These are phyloP conservation scores for Hypoxylon sp. DNA, from an alignment of 2,329 filamentous ascomycete species.

Conservation along the genomic window DNA sequence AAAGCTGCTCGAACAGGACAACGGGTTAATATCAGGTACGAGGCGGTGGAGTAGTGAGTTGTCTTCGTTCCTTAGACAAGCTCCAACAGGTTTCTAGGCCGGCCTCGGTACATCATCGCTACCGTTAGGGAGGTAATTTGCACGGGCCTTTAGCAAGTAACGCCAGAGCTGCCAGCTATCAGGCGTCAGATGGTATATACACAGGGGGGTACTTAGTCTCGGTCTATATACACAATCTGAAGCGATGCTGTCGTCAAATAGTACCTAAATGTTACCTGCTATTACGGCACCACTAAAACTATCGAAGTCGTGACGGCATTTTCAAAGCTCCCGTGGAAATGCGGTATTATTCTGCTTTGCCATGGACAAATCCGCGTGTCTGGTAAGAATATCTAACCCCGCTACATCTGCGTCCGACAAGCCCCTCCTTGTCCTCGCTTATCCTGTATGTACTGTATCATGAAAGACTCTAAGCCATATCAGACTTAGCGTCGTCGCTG, in stretches of 20 bases:
- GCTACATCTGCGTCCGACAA: conserved; percentile 24
- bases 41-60: conserved; percentile 2
- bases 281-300: neutral
- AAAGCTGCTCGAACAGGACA: neutral
- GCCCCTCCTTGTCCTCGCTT: too few relatives aligned
- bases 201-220: neutral
- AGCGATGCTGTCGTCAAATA: neutral
- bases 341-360: conserved; percentile 27
- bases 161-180: conserved; percentile 11
- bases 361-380: neutral
- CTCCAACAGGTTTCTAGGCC: conserved; percentile 24
- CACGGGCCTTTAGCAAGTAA: conserved; percentile 21
- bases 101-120: conserved; percentile 22
- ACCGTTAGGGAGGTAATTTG: neutral
- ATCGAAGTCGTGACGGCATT: conserved; percentile 12
- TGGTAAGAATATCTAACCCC: conserved; percentile 19
- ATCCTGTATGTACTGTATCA: too few relatives aligned
- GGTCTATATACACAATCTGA: neutral
- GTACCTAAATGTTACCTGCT: neutral
- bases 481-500: neutral
- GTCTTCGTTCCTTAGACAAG: conserved; percentile 11
- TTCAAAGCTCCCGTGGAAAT: conserved; percentile 13
- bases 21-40: neutral
- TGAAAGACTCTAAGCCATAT: neutral
- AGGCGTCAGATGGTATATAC: neutral